Conservation (phyloP, 139 green algal genomes). For the Chlorella sp. region DNA sequence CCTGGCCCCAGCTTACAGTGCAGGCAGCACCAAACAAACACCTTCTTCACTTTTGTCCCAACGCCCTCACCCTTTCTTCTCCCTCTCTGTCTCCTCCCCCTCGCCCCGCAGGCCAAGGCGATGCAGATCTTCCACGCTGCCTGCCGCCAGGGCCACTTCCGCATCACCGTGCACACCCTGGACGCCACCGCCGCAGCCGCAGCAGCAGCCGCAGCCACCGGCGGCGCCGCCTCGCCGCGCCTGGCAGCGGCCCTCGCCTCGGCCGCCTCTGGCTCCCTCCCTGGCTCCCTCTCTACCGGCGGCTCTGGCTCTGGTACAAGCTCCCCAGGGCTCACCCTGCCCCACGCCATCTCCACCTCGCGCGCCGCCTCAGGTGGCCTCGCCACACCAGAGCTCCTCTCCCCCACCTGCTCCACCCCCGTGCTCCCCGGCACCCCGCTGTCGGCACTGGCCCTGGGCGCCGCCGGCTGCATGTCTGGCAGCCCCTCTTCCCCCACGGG, state of each 20-base stretch:
- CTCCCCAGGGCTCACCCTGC: background rate
- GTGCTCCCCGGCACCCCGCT: constrained; percentile 23
- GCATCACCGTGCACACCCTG: constrained; percentile 43
- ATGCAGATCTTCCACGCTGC: constrained; percentile 50
- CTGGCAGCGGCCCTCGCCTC: background rate
- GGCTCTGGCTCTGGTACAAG: background rate
- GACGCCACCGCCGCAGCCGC: background rate
- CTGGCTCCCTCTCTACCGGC: background rate
- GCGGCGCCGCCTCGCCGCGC: background rate
- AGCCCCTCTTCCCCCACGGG: background rate
- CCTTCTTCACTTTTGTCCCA: too few relatives aligned
- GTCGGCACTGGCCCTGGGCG: background rate
- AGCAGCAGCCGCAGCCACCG: background rate
- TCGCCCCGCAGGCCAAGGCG: constrained; percentile 29
- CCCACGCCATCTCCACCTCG: background rate
- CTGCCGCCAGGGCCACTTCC: constrained; percentile 50
- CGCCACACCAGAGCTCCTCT: background rate
- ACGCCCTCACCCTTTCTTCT: background rate
- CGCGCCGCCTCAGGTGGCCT: background rate
- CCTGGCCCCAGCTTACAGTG: too few relatives aligned
- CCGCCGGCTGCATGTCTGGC: background rate
- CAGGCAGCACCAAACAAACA: background rate
- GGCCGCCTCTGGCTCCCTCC: background rate
- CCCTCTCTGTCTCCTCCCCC: background rate
- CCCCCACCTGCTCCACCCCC: constrained; percentile 9